Evolutionary conservation across 768 basidiomycete genomes (phyloP).

Genomic region (Mycena capillaripes): DNA sequence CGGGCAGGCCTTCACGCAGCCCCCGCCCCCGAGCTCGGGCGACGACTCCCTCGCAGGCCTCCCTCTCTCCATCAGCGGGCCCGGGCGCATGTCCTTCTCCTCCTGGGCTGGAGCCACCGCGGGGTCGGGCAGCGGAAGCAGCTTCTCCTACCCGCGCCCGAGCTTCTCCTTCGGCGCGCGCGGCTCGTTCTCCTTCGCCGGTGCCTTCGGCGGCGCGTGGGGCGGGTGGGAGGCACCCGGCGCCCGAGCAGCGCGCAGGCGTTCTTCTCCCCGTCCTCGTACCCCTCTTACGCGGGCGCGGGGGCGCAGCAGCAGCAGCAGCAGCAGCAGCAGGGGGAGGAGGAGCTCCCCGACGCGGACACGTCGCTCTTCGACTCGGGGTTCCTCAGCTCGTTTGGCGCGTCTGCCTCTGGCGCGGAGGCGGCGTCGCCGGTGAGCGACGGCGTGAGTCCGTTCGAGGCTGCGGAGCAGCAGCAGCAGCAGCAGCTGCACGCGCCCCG

Average conservation of each 20-base stretch:
- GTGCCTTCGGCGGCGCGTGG: slow-evolving; percentile 30
- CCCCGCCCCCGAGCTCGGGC: slow-evolving; percentile 50
- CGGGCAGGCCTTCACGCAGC: slow-evolving; percentile 54
- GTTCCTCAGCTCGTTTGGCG: slow-evolving; percentile 52
- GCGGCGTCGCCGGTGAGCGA: slow-evolving; percentile 23
- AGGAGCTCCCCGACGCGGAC: slow-evolving; percentile 64
- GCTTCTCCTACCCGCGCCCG: slow-evolving; percentile 36
- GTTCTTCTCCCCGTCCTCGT: slow-evolving; percentile 53
- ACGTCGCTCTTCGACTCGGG: slow-evolving; percentile 62
- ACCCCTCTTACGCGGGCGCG: slow-evolving; percentile 36
- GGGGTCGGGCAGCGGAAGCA: slow-evolving; percentile 27
- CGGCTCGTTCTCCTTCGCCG: slow-evolving; percentile 31
- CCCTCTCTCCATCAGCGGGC: slow-evolving; percentile 27
- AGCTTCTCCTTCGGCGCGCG: slow-evolving; percentile 34
- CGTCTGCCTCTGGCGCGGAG: slow-evolving; percentile 6
- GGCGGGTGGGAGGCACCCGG: slow-evolving; percentile 29
- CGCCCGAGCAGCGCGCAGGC: slow-evolving; percentile 55
- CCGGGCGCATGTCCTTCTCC: slow-evolving; percentile 30
- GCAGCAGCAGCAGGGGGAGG: slow-evolving; percentile 61
- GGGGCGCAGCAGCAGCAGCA: slow-evolving; percentile 58
- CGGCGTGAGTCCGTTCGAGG: slow-evolving; percentile 31
- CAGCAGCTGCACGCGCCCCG: slow-evolving; percentile 33
- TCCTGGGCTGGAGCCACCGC: slow-evolving; percentile 22
- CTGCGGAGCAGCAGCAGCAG: not conserved
- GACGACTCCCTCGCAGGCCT: slow-evolving; percentile 55